phyloP scores from a whole-genome alignment of 169 alveolate genomes.

The Toxoplasma gondii region DNA sequence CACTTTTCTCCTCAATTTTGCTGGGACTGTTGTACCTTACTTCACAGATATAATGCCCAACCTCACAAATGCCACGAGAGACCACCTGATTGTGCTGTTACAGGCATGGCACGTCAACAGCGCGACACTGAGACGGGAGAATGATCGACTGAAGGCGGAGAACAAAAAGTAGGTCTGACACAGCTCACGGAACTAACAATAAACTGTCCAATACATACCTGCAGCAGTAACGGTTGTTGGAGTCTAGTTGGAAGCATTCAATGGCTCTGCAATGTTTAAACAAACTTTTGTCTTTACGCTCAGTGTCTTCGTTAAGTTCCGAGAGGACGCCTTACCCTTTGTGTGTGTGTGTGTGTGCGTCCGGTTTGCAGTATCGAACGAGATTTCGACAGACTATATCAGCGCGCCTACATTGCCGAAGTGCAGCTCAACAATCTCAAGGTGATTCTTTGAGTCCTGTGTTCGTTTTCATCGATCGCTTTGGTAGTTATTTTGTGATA shows the following conservation, averaged over 20 bases:
- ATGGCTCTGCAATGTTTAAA: no score
- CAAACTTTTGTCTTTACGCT: no score
- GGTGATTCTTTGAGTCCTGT: background rate
- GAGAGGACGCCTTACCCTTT: no score
- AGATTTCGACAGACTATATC: background rate
- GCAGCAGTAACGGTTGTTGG: no score
- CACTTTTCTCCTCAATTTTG: background rate
- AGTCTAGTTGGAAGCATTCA: no score
- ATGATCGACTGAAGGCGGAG: background rate
- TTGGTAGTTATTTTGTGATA: no score
- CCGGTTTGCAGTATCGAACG: background rate
- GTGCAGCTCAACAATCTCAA: background rate
- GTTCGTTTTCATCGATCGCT: no score
- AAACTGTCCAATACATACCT: background rate
- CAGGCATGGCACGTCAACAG: background rate
- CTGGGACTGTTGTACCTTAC: no score
- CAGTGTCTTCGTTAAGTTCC: no score
- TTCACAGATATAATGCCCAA: background rate
- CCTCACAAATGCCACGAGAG: background rate
- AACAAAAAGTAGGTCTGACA: background rate
- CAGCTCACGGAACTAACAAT: background rate
- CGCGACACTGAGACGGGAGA: background rate
- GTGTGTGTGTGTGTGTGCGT: no score
- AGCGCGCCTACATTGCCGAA: background rate
- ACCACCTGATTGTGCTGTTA: background rate